Conservation (phyloP, 2,329 filamentous ascomycete genomes). For the Cucurbitaria berberidis region DNA sequence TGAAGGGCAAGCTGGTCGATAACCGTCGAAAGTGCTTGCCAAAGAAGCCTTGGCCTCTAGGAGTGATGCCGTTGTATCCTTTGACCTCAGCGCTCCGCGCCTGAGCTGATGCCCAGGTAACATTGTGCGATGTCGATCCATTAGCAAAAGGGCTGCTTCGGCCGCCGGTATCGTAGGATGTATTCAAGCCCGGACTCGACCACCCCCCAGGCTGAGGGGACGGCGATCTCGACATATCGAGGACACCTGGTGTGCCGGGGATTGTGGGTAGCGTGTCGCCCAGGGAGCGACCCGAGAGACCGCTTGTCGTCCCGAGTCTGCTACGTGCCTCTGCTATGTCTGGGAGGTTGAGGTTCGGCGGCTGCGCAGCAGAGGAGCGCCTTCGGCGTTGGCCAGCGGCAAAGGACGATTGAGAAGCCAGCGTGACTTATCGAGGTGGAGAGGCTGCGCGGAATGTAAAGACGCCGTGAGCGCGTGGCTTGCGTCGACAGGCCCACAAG, state of each 20-base stretch:
- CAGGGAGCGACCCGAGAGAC: conserved; percentile 38
- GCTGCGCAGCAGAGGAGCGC: conserved; percentile 49
- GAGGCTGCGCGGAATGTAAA: conserved; percentile 33
- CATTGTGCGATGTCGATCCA: conserved; percentile 56
- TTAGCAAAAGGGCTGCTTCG: conserved; percentile 69
- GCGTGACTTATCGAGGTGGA: conserved; percentile 39
- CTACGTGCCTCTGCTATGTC: conserved; percentile 30
- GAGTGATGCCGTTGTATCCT: conserved; percentile 79
- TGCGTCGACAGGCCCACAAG: conserved; percentile 18
- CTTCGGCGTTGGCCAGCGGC: conserved; percentile 49
- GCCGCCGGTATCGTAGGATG: conserved; percentile 67
- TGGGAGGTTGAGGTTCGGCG: conserved; percentile 38
- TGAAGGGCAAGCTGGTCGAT: conserved; percentile 76
- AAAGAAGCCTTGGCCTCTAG: conserved; percentile 86
- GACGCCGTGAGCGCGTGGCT: conserved; percentile 31
- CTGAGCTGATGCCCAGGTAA: conserved; percentile 84
- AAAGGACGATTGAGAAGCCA: conserved; percentile 49
- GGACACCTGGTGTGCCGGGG: conserved; percentile 44
- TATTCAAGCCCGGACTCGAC: conserved; percentile 80
- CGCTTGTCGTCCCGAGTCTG: conserved; percentile 43
- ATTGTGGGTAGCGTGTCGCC: conserved; percentile 46
- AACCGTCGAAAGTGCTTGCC: conserved; percentile 81
- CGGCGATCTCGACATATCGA: conserved; percentile 81
- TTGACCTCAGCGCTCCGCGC: conserved; percentile 75
- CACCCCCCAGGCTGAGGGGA: conserved; percentile 87